A percentile compares a stretch with the other conserved stretches of the same genome.
Evolutionary conservation across 371 early-diverging fungal species (phyloP).

Genomic region (Syncephalastrum sp.): DNA sequence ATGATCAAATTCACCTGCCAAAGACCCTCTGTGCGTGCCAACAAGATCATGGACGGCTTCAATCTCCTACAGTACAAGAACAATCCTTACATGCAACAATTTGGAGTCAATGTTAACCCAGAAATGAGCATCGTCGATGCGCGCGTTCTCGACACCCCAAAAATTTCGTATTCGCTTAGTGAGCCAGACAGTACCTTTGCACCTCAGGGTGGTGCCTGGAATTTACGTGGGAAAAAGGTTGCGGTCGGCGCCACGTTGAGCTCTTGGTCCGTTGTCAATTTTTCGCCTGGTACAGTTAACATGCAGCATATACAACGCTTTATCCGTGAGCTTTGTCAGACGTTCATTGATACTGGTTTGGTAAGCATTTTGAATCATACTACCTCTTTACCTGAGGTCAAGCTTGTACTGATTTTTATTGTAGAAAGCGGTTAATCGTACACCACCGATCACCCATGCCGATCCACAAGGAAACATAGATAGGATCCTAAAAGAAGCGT

Average conservation of each 20-base stretch:
- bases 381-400: too few species aligned
- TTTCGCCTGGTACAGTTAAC: conserved; percentile 31
- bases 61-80: conserved; percentile 49
- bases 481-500: conserved; percentile 65
- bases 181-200: conserved; percentile 61
- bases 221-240: conserved; percentile 84
- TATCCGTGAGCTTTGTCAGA: conserved; percentile 54
- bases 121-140: conserved; percentile 61
- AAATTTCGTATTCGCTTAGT: conserved; percentile 64
- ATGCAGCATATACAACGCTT: conserved; percentile 49
- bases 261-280: conserved; percentile 84
- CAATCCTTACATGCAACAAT: conserved; percentile 63
- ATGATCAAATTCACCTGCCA: conserved; percentile 94
- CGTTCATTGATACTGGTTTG: conserved; percentile 69
- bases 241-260: conserved; percentile 72
- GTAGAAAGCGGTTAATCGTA: conserved; percentile 41
- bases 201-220: conserved; percentile 90
- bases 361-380: not conserved
- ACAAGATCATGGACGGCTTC: conserved; percentile 60
- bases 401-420: not conserved
- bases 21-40: conserved; percentile 71
- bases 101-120: conserved; percentile 69
- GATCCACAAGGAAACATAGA: conserved; percentile 71
- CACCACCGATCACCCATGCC: conserved; percentile 71
- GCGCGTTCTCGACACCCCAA: conserved; percentile 79